phyloP scores from a whole-genome alignment of 2,329 filamentous ascomycete species.

The Penicillium sp. region DNA sequence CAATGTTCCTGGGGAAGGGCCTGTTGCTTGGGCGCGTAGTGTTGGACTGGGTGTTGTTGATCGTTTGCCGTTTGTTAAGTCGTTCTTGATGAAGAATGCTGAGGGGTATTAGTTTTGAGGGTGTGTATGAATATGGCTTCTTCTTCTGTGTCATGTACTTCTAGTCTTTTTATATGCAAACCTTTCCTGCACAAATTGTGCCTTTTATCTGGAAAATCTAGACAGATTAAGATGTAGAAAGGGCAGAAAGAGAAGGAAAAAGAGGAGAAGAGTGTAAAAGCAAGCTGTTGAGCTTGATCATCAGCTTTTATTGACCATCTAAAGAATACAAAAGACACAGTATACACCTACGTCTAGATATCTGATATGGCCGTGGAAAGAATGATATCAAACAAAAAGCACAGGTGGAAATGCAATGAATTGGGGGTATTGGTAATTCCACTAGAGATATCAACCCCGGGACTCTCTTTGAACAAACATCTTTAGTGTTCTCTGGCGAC shows the following conservation, averaged over 20 bases:
- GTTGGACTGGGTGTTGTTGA: slow-evolving; percentile 75
- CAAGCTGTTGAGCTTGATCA: not conserved
- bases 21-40: slow-evolving; percentile 75
- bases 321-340: no score
- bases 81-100: slow-evolving; percentile 75
- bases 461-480: not conserved
- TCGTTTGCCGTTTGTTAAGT: slow-evolving; percentile 71
- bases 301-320: no score
- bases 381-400: not conserved
- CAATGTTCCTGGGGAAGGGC: slow-evolving; percentile 69
- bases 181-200: not conserved
- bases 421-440: slow-evolving; percentile 17
- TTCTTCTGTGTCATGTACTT: slow-evolving; percentile 20
- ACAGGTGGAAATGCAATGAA: slow-evolving; percentile 5
- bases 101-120: slow-evolving; percentile 31
- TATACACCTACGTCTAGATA: no score
- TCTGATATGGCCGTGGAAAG: no score
- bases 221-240: no score
- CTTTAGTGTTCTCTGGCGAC: not conserved
- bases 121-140: slow-evolving; percentile 3
- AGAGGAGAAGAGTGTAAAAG: no score
- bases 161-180: slow-evolving; percentile 10
- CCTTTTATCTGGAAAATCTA: not conserved
- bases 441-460: not conserved
- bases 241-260: no score